phyloP scores from a whole-genome alignment of 768 basidiomycete species.

The Ramaria rubella region DNA sequence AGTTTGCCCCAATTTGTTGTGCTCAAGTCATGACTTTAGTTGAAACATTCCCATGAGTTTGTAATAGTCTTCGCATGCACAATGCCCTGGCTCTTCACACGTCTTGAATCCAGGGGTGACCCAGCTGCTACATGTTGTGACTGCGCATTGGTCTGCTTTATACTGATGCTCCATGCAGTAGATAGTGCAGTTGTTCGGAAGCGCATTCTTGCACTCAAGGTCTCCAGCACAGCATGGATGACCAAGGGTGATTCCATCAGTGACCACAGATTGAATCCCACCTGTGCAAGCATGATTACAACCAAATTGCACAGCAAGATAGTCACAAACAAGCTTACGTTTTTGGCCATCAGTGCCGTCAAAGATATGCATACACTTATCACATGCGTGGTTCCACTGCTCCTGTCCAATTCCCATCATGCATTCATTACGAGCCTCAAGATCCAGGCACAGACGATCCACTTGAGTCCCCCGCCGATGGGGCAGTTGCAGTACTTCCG shows the following conservation, averaged over 20 bases:
- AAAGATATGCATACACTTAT: no score
- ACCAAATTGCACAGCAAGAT: background rate
- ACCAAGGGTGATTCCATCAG: no score
- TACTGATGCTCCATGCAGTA: background rate
- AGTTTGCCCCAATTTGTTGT: background rate
- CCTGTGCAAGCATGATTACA: background rate
- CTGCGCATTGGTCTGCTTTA: background rate
- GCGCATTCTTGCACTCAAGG: background rate
- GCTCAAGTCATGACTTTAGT: background rate
- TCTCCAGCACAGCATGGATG: background rate
- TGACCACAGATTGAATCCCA: background rate
- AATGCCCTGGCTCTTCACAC: background rate
- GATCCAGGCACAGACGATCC: background rate
- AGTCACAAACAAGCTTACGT: background rate
- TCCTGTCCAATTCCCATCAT: no score
- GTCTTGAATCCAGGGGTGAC: background rate
- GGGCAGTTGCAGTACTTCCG: background rate
- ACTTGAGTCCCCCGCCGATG: background rate
- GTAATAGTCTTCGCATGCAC: background rate
- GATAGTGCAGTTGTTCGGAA: background rate
- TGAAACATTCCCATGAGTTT: background rate
- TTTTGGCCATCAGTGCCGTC: background rate
- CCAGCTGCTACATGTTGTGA: background rate
- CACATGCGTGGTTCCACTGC: no score
- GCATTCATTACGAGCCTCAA: no score